Evolutionary conservation across 2,329 filamentous ascomycete genomes (phyloP).

Genomic region (Capronia americana): DNA sequence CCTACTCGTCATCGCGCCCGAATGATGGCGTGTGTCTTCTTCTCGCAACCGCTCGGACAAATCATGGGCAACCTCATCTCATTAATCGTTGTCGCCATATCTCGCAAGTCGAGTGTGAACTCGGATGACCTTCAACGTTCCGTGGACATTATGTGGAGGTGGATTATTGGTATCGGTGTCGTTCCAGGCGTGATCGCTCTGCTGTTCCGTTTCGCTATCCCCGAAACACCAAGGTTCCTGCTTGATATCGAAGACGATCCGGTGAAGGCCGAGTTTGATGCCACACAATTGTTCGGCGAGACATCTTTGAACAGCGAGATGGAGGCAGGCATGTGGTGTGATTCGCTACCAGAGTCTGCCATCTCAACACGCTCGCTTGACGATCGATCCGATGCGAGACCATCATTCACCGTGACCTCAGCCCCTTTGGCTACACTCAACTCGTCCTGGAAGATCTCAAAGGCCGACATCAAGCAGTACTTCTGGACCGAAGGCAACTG

Average conservation of each 20-base stretch:
- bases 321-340: constrained; percentile 32
- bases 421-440: constrained; percentile 49
- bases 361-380: constrained; percentile 39
- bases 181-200: constrained; percentile 69
- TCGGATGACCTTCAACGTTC: constrained; percentile 44
- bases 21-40: constrained; percentile 72
- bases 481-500: constrained; percentile 54
- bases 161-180: constrained; percentile 70
- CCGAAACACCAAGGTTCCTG: constrained; percentile 69
- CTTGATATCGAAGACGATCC: constrained; percentile 70
- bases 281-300: constrained; percentile 63
- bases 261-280: constrained; percentile 64
- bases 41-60: constrained; percentile 73
- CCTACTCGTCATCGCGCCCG: constrained; percentile 67
- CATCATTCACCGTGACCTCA: constrained; percentile 29
- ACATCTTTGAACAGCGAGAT: constrained; percentile 37
- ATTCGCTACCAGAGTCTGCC: constrained; percentile 40
- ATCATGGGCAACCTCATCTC: constrained; percentile 69
- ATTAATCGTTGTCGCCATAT: constrained; percentile 52
- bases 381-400: constrained; percentile 21
- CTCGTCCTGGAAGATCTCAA: constrained; percentile 49
- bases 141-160: constrained; percentile 70
- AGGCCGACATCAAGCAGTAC: constrained; percentile 49
- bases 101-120: constrained; percentile 36
- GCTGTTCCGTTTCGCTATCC: constrained; percentile 70